A percentile compares a stretch with the other conserved stretches of the same genome.
phyloP scores from a whole-genome alignment of 805 yeast species.

The Komagataella kurtzmanii region DNA sequence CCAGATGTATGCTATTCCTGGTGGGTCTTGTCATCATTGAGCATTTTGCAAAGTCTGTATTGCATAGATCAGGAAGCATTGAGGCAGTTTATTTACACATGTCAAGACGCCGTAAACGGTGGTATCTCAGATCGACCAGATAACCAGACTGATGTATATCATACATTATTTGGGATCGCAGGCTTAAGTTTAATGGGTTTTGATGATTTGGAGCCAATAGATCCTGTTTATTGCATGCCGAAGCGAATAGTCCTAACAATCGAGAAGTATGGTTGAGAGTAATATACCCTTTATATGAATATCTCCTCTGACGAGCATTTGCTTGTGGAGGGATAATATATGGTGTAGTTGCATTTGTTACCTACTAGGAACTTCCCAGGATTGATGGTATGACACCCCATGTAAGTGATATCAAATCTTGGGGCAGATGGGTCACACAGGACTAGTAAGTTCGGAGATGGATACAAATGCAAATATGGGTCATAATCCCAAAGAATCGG shows the following conservation, averaged over 20 bases:
- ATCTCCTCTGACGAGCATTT: conserved; percentile 33
- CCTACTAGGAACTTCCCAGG: conserved; percentile 41
- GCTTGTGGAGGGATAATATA: conserved; percentile 52
- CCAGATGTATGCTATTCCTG: conserved; percentile 98
- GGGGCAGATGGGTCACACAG: conserved; percentile 66
- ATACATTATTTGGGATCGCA: conserved; percentile 81
- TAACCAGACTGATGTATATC: conserved; percentile 86
- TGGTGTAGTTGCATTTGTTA: conserved; percentile 51
- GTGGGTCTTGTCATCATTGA: conserved; percentile 84
- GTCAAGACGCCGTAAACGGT: conserved; percentile 72
- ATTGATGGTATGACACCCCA: conserved; percentile 71
- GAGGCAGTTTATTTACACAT: conserved; percentile 49
- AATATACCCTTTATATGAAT: conserved; percentile 11
- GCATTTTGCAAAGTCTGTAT: conserved; percentile 48
- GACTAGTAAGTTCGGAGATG: conserved; percentile 57
- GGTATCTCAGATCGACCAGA: conserved; percentile 91
- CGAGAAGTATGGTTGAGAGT: background rate
- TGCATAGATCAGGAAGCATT: conserved; percentile 68
- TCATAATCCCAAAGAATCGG: conserved; percentile 64
- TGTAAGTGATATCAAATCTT: conserved; percentile 60
- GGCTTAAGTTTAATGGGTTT: conserved; percentile 71
- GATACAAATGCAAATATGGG: conserved; percentile 54
- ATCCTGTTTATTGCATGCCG: conserved; percentile 86
- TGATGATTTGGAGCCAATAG: conserved; percentile 46
- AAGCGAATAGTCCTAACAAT: conserved; percentile 17